Evolutionary conservation across 495 filamentous ascomycete genomes (phyloP).

Genomic region (Neurospora sp.): DNA sequence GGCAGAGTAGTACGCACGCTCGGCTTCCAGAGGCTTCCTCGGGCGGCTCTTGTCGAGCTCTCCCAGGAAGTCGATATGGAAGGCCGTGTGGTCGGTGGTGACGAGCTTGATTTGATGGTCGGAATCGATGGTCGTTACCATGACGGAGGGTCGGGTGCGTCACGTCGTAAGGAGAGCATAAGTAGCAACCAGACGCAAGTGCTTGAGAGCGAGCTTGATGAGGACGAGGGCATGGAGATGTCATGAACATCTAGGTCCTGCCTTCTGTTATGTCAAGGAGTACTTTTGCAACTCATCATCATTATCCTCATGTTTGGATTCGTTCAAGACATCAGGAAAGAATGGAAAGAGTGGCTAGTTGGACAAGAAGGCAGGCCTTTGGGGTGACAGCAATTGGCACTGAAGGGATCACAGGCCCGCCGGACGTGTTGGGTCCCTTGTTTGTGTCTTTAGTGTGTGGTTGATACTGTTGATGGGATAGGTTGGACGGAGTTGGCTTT

Average conservation of each 20-base stretch:
- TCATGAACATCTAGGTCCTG: slow-evolving; percentile 12
- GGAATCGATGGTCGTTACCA: slow-evolving; percentile 45
- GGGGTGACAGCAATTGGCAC: neutral
- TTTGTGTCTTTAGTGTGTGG: neutral
- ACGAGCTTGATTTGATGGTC: slow-evolving; percentile 67
- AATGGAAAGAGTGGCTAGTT: neutral
- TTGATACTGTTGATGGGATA: neutral
- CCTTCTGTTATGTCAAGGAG: neutral
- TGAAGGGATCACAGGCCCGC: neutral
- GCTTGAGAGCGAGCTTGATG: slow-evolving; percentile 56
- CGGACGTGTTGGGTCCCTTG: neutral
- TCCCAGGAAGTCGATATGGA: slow-evolving; percentile 88
- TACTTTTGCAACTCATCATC: neutral
- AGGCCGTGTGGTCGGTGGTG: slow-evolving; percentile 73
- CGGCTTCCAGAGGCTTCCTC: slow-evolving; percentile 72
- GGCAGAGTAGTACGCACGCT: slow-evolving; percentile 83
- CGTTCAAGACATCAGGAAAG: neutral
- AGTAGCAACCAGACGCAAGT: slow-evolving; percentile 47
- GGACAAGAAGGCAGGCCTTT: neutral
- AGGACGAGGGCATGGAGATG: slow-evolving; percentile 54
- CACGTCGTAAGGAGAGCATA: slow-evolving; percentile 43
- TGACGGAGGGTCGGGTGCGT: slow-evolving; percentile 46
- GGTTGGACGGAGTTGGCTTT: neutral
- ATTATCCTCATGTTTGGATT: neutral
- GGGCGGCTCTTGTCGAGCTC: slow-evolving; percentile 73